Evolutionary conservation across 306 rosid genomes (phyloP).

Genomic region (Amphicarpaea edgeworthii): DNA sequence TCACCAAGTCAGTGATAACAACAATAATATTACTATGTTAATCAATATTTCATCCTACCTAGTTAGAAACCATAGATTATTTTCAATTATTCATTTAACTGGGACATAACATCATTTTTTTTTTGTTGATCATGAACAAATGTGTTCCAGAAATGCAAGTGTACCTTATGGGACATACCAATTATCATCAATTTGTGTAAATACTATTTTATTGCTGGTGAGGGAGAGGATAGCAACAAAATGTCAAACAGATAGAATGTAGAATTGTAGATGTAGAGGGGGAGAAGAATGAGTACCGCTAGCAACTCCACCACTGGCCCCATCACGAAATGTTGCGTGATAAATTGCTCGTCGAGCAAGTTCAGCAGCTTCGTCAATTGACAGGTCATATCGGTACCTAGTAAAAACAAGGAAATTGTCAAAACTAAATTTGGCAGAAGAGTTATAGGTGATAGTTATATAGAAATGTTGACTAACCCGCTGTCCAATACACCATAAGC

Average conservation of each 20-base stretch:
- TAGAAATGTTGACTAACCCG: constrained; percentile 61
- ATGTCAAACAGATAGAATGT: constrained; percentile 19
- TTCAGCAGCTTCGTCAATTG: constrained; percentile 87
- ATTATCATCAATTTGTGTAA: background rate
- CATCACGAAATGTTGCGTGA: constrained; percentile 97
- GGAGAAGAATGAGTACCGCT: constrained; percentile 63
- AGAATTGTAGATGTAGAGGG: constrained; percentile 19
- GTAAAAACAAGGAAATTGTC: constrained; percentile 33
- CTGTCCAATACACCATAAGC: constrained; percentile 94
- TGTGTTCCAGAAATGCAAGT: background rate
- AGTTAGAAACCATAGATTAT: constrained; percentile 27
- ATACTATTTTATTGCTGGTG: background rate
- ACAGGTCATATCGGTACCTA: constrained; percentile 81
- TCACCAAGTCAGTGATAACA: background rate
- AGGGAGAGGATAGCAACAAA: constrained; percentile 10
- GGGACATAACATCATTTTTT: constrained; percentile 1
- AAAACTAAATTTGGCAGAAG: background rate
- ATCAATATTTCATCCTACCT: constrained; percentile 18
- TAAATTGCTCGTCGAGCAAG: constrained; percentile 87
- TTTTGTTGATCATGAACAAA: background rate
- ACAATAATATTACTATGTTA: background rate
- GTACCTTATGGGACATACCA: background rate
- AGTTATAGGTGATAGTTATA: background rate
- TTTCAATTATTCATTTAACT: constrained; percentile 11
- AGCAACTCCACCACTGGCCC: constrained; percentile 98